Evolutionary conservation across 345 rosid species (phyloP), one percentile per base, ranked within the genome.

Genomic region (Erysimum cheiranthoides): DNA sequence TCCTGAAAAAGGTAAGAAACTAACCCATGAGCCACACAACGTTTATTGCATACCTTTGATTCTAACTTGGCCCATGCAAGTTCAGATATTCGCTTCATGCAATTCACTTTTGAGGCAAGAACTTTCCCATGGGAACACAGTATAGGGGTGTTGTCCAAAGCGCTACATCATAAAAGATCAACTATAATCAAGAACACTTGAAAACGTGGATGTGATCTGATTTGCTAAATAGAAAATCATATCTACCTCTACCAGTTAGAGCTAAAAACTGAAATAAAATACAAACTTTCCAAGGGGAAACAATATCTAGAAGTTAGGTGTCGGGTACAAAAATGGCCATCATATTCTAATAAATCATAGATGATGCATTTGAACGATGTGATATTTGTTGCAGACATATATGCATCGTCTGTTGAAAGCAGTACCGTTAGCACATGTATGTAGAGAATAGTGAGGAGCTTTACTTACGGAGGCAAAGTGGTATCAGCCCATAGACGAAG

Each of bases 401-500:
- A 42, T 68, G 46, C 45, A 68, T 39, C 9, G 3, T 60, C 16
- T 52, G 64, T 35, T 62, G 58, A 53, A 52, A 39, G 58, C 46
- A 59, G 25, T 49, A 68, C 73, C 43, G n/a, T 28, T 59, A 11
- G 62, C 63, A 60, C 69, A 46, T 8, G 65, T n/a, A 69, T 42
- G 30, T 12, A 68, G 56, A 42, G 25, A 39, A 39, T 71, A 57
- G 39, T 25, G 62, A 46, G 40, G 76, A 61, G 56, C 61, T 40
- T 62, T 53, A 71, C 97, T 79, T 88, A 94, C 99, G 84, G 83
- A 45, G 97, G 87, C 35, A 69, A 69, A 68, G 90, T 68, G 65
- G 75, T 83, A 77, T 95, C 97, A 64, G 96, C 92, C 99, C 99
- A 95, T 65, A 84, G 87, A 76, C 93, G 97, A 82, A 95, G 91